A percentile compares a stretch with the other conserved stretches of the same genome.
Evolutionary conservation across 805 yeast genomes (phyloP).

Genomic region (Schizosaccharomyces octosporus): DNA sequence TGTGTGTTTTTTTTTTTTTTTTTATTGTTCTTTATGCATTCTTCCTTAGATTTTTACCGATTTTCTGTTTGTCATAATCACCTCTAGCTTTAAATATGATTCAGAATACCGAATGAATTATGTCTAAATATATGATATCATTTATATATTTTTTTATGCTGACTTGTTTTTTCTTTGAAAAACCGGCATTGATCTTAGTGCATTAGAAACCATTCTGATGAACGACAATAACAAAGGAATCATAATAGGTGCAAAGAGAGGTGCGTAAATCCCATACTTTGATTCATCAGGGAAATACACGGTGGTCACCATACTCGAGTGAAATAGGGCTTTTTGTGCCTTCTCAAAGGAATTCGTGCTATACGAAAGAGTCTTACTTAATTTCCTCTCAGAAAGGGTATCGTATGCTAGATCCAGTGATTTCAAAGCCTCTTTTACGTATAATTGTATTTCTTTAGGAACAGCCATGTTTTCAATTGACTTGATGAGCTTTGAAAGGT

Average conservation of each 20-base stretch:
- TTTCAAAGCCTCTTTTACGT: neutral
- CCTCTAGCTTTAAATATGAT: too few relatives aligned
- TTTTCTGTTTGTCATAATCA: too few relatives aligned
- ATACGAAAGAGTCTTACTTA: neutral
- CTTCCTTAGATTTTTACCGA: neutral
- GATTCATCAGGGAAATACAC: conserved; percentile 2
- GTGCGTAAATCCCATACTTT: neutral
- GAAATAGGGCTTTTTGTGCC: conserved; percentile 1
- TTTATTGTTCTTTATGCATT: neutral
- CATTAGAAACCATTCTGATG: neutral
- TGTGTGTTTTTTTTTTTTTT: too few relatives aligned
- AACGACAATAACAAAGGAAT: neutral
- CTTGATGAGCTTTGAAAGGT: neutral
- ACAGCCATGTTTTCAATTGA: neutral
- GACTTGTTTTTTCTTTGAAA: too few relatives aligned
- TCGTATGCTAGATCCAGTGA: neutral
- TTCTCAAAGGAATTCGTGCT: neutral
- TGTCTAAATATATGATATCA: neutral
- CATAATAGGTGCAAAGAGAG: conserved; percentile 1
- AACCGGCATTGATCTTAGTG: neutral
- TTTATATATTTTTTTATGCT: too few relatives aligned
- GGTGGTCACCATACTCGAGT: neutral
- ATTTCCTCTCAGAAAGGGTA: neutral
- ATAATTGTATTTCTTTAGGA: neutral
- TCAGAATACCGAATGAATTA: too few relatives aligned